Conservation (phyloP, 805 yeast species). For the Metschnikowia chrysomelidarum region DNA sequence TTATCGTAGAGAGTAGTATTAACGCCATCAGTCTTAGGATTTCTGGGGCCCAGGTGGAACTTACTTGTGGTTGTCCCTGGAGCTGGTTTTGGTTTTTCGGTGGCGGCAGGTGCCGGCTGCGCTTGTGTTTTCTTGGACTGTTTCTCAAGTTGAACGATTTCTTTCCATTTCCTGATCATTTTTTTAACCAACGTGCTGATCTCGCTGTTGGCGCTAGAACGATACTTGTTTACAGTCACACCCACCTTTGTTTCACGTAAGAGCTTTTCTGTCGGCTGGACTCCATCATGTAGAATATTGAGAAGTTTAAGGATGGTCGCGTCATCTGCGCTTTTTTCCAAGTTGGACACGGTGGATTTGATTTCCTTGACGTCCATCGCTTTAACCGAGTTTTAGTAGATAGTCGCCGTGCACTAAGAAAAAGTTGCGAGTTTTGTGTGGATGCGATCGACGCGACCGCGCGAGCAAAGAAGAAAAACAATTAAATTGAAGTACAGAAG, state of each 20-base stretch:
- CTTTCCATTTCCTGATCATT: conserved; percentile 88
- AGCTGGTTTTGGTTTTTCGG: conserved; percentile 11
- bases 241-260: conserved; percentile 96
- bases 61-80: conserved; percentile 33
- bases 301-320: conserved; percentile 66
- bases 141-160: conserved; percentile 72
- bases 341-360: conserved; percentile 59
- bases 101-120: conserved; percentile 7
- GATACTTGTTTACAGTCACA: conserved; percentile 87
- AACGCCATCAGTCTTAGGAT: conserved; percentile 77
- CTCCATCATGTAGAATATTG: conserved; percentile 62
- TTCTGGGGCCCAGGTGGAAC: conserved; percentile 57
- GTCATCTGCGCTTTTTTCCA: conserved; percentile 70
- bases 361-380: conserved; percentile 73
- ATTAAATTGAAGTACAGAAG: too few relatives aligned
- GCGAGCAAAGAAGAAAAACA: too few relatives aligned
- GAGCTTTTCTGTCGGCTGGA: conserved; percentile 79
- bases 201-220: conserved; percentile 65
- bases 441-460: too few relatives aligned
- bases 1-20: conserved; percentile 68
- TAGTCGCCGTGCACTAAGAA: conserved; percentile 1
- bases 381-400: conserved; percentile 1
- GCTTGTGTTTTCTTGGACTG: conserved; percentile 29
- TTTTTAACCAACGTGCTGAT: conserved; percentile 71
- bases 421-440: conserved; percentile 1